phyloP scores from a whole-genome alignment of 306 rosid genomes.

The Alnus rubra region DNA sequence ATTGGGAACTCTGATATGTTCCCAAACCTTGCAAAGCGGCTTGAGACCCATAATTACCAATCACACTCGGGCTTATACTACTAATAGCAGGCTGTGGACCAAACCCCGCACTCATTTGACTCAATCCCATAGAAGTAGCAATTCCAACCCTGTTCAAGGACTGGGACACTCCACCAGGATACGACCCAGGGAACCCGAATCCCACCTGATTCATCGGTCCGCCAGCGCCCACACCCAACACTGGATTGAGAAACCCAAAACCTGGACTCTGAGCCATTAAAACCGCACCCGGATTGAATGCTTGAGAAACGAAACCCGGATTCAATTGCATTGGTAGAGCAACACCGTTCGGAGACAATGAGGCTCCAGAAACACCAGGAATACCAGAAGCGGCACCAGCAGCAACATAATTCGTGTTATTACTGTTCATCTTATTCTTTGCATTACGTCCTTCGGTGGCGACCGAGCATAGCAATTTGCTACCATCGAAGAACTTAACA shows the following conservation, averaged over 20 bases:
- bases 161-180: not conserved
- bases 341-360: not conserved
- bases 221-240: too few relatives aligned
- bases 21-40: conserved; percentile 4
- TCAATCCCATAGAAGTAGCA: conserved; percentile 1
- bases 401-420: not conserved
- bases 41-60: conserved; percentile 1
- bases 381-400: not conserved
- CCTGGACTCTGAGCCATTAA: not conserved
- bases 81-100: conserved; percentile 5
- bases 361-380: not conserved
- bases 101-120: not conserved
- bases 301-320: not conserved
- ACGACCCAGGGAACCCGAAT: not conserved
- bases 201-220: not conserved
- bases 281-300: not conserved
- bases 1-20: not conserved
- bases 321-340: too few relatives aligned
- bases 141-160: conserved; percentile 1
- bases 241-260: not conserved
- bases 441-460: conserved; percentile 1
- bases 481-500: not conserved
- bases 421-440: not conserved
- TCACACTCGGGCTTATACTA: not conserved
- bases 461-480: conserved; percentile 1